Base-by-base conservation (phyloP, 2,329 filamentous ascomycete species). In the Elsinoe batatas region DNA sequence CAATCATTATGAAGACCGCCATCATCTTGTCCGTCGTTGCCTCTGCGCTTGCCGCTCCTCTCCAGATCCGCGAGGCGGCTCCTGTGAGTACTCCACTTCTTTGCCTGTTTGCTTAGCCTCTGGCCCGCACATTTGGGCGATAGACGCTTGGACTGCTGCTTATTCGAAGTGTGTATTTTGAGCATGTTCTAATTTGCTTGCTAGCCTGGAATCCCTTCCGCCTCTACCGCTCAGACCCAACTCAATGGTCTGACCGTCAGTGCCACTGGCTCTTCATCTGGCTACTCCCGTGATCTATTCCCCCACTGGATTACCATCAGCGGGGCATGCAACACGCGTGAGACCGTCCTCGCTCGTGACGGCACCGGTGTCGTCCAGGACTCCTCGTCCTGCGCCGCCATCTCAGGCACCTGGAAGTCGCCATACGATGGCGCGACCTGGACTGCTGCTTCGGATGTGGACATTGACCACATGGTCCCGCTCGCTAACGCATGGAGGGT, bases 391-490 rank as follows among this genome's bases (percentile, higher is more conserved):
- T 94, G 88, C 69, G 71, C 76, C 1, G 69, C 85, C 0, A 83
- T 77, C 0, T 81, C 79, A 2, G 88, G 88, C 3, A 75, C 73
- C 0, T 93, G 88, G 88, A 70, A 68, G 38, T 84, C 80, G 35
- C 84, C 85, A 0, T 93, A 87, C 66, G 88, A 91, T 64, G 87
- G 86, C 13, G 83, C 73, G 0, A 81, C 76, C 1, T 89, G 85
- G 84, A 84, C 80, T 0, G 72, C 74, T 0, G 79, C 86, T 1
- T 79, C 76, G 15, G 85, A 91, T 62, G 68, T 93, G 1, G 87
- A 91, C 62, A 91, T 93, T 58, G 88, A 93, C 68, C 88, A 93
- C 67, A 77, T 93, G 71, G 86, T 94, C 2, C 87, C 88, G 0
- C 68, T 94, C 58, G 84, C 84, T 66, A 88, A 91, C 64, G 87